Base-by-base conservation (phyloP, 2,329 filamentous ascomycete genomes). In the Ciborinia camelliae region DNA sequence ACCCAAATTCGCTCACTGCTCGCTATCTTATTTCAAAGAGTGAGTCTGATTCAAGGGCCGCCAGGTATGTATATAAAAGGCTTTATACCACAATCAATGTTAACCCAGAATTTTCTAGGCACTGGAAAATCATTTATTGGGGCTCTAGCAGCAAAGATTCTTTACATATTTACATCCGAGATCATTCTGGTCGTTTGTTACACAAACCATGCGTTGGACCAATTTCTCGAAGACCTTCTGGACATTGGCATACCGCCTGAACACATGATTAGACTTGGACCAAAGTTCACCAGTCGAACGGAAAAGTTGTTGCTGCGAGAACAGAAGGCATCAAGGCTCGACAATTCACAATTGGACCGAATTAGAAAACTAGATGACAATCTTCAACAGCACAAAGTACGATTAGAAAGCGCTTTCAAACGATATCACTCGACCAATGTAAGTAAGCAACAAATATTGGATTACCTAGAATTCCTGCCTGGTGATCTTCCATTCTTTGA, bases 71-170 rank as follows among this genome's bases (percentile, higher is more conserved):
- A 15, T 35, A 5, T 4, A 32, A 12, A n/a, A n/a, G n/a, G n/a
- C n/a, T n/a, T n/a, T n/a, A n/a, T n/a, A n/a, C n/a, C n/a, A n/a
- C 15, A 45, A 45, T 45, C 0, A 20, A 1, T 58, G 12, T 54
- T 63, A 39, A 23, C n/a, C n/a, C 57, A 62, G 66, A 65, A 58
- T 63, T 55, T 45, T 52, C 26, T 53, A 87, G 86, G 88, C 0
- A 92, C 89, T 0, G 90, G 90, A 1, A 93, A 93, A 69, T 91
- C 88, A 0, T 90, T 90, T 67, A 82, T 91, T 3, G 90, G 90
- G 0, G 85, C 88, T 0, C 76, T 89, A 2, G 77, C 88, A 1
- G 82, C 84, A 0, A 86, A 86, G 61, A 74, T 79, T 0, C 71
- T 92, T 0, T 75, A 86, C 26, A 72, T 83, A 0, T 70, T 79